Evolutionary conservation across 371 early-diverging fungal genomes (phyloP).

Genomic region (Haplosporangium sp.): DNA sequence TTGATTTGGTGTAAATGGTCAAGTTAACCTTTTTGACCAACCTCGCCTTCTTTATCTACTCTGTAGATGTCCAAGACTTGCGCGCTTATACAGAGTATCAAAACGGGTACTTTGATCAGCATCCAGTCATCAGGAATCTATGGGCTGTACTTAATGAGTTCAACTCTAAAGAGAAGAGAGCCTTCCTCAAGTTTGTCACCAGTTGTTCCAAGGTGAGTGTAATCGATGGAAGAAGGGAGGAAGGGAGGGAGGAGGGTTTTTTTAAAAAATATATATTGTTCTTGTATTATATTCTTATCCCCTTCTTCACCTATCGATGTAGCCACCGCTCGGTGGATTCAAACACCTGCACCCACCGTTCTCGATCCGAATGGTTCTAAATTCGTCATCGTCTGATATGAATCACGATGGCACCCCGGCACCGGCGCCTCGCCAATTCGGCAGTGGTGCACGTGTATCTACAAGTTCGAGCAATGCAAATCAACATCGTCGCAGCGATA

Average conservation of each 20-base stretch:
- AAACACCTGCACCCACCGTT: constrained; percentile 78
- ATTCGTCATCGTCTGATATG: constrained; percentile 18
- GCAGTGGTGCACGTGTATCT: constrained; percentile 18
- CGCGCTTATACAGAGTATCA: constrained; percentile 86
- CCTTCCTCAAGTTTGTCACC: constrained; percentile 89
- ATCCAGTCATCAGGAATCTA: constrained; percentile 79
- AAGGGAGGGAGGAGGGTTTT: too few species aligned
- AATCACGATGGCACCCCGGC: constrained; percentile 14
- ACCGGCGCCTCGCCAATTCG: constrained; percentile 24
- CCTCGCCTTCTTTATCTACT: too few species aligned
- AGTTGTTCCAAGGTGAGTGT: constrained; percentile 76
- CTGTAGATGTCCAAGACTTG: constrained; percentile 77
- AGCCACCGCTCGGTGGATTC: constrained; percentile 93
- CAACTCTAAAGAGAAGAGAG: constrained; percentile 70
- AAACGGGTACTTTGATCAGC: constrained; percentile 81
- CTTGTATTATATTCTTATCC: not conserved
- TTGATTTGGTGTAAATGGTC: not conserved
- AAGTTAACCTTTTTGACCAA: not conserved
- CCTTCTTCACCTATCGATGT: constrained; percentile 25
- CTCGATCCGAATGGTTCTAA: constrained; percentile 71
- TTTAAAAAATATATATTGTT: not conserved
- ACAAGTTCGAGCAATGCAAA: not conserved
- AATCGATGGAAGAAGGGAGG: not conserved
- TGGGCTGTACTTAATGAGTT: constrained; percentile 84
- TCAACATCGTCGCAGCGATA: not conserved